Evolutionary conservation across 2,329 filamentous ascomycete genomes (phyloP).

Genomic region (Aspergillus cejpii): DNA sequence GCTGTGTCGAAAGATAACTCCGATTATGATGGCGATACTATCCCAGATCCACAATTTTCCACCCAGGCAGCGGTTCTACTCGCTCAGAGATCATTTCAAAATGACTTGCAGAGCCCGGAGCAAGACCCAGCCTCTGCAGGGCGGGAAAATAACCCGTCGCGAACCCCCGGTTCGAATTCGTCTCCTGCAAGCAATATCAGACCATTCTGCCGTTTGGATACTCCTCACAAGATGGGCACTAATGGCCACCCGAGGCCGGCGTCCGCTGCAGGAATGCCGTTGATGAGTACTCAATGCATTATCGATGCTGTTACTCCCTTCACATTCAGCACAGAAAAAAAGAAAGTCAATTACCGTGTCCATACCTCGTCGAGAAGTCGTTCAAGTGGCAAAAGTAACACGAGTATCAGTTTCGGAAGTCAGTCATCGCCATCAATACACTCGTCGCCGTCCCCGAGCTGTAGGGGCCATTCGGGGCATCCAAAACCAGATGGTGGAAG

Average conservation of each 20-base stretch:
- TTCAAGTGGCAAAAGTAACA: slow-evolving; percentile 15
- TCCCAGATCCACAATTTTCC: slow-evolving; percentile 31
- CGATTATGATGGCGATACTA: slow-evolving; percentile 17
- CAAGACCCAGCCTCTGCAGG: slow-evolving; percentile 12
- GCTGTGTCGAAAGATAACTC: slow-evolving; percentile 24
- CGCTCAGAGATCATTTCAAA: slow-evolving; percentile 37
- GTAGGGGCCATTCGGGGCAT: not conserved
- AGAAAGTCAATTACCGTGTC: slow-evolving; percentile 15
- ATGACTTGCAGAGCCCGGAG: slow-evolving; percentile 31
- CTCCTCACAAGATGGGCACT: slow-evolving; percentile 5
- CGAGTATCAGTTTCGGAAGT: slow-evolving; percentile 16
- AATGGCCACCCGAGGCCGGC: slow-evolving; percentile 3
- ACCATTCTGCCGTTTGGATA: slow-evolving; percentile 25
- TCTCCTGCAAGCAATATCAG: slow-evolving; percentile 22
- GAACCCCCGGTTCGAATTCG: slow-evolving; percentile 9
- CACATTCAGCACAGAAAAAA: slow-evolving; percentile 33
- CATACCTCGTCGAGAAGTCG: slow-evolving; percentile 5
- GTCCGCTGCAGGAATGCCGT: slow-evolving; percentile 16
- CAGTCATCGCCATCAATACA: not conserved
- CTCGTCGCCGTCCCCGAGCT: not conserved
- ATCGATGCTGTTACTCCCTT: slow-evolving; percentile 39
- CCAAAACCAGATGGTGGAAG: slow-evolving; percentile 1
- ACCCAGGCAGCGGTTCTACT: slow-evolving; percentile 37
- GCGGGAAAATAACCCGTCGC: slow-evolving; percentile 10
- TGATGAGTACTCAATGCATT: slow-evolving; percentile 38